Conservation (phyloP, 306 rosid genomes). For the Acacia melanoxylon region DNA sequence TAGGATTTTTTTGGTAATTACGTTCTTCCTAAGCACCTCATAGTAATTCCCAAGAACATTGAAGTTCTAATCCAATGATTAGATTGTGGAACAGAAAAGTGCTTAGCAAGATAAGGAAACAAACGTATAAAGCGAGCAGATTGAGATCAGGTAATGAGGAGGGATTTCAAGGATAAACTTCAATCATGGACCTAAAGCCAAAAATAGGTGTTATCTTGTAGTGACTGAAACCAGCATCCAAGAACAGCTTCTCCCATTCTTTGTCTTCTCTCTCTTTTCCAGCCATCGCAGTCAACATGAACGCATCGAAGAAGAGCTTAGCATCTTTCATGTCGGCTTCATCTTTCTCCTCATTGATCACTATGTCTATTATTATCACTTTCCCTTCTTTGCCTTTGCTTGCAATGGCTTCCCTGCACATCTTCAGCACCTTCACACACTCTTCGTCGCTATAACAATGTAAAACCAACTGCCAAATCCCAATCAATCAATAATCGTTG, state of each 20-base stretch:
- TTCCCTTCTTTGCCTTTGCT: slow-evolving; percentile 41
- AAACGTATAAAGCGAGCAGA: not conserved
- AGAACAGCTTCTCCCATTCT: slow-evolving; percentile 54
- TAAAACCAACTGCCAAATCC: slow-evolving; percentile 39
- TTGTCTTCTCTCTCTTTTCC: slow-evolving; percentile 54
- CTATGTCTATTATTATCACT: slow-evolving; percentile 52
- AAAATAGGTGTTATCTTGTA: slow-evolving; percentile 44
- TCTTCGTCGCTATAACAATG: slow-evolving; percentile 46
- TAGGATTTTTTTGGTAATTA: no score
- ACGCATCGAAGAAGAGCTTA: slow-evolving; percentile 42
- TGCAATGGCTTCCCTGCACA: slow-evolving; percentile 48
- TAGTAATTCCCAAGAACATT: not conserved
- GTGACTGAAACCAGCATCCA: slow-evolving; percentile 53
- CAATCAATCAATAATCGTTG: not conserved
- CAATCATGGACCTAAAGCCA: slow-evolving; percentile 54
- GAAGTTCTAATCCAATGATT: not conserved
- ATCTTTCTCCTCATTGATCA: slow-evolving; percentile 39
- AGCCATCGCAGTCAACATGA: slow-evolving; percentile 42
- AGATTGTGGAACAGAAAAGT: not conserved
- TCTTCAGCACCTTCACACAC: slow-evolving; percentile 48
- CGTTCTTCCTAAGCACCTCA: no score
- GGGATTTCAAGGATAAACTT: slow-evolving; percentile 49
- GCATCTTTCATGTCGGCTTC: slow-evolving; percentile 29
- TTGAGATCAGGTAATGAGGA: not conserved
- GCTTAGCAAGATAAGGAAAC: not conserved